These are phyloP conservation scores for Penicillium samsonianum DNA, from an alignment of 495 filamentous ascomycete species.

Conservation along the genomic window DNA sequence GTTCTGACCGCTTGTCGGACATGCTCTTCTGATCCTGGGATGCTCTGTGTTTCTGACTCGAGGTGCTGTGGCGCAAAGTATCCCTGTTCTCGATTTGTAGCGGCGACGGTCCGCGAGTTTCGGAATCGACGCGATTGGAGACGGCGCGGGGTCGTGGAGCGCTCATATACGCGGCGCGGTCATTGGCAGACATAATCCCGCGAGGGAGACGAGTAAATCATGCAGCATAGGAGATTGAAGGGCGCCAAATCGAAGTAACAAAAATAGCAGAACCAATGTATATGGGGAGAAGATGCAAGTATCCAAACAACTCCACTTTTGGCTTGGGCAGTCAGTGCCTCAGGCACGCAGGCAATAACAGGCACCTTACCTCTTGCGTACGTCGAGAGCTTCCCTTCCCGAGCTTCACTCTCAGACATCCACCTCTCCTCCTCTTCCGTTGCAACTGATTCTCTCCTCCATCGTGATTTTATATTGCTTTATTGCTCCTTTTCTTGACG, in stretches of 20 bases:
- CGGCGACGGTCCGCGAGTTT: constrained; percentile 38
- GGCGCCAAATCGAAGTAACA: neutral
- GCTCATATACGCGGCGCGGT: constrained; percentile 48
- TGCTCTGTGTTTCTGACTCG: constrained; percentile 36
- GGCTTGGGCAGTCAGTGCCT: constrained; percentile 31
- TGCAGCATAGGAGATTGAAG: constrained; percentile 21
- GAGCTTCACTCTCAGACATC: constrained; percentile 38
- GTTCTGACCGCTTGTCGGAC: constrained; percentile 43
- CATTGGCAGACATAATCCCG: constrained; percentile 50
- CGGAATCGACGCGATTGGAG: constrained; percentile 49
- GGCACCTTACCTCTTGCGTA: constrained; percentile 49
- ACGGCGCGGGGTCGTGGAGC: constrained; percentile 50
- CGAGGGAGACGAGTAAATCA: constrained; percentile 23
- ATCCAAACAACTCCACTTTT: constrained; percentile 23
- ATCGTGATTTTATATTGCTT: constrained; percentile 14
- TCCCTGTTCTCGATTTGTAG: constrained; percentile 40
- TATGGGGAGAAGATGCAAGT: constrained; percentile 10
- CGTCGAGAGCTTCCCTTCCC: constrained; percentile 34
- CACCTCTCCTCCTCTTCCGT: constrained; percentile 27
- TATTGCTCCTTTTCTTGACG: constrained; percentile 7
- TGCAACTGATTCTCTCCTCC: constrained; percentile 16
- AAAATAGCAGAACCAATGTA: constrained; percentile 5
- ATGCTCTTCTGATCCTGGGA: constrained; percentile 37
- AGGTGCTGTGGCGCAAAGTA: constrained; percentile 36
- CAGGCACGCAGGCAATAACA: constrained; percentile 25